phyloP scores from a whole-genome alignment of 768 basidiomycete genomes.

The Leucogyrophana mollusca region DNA sequence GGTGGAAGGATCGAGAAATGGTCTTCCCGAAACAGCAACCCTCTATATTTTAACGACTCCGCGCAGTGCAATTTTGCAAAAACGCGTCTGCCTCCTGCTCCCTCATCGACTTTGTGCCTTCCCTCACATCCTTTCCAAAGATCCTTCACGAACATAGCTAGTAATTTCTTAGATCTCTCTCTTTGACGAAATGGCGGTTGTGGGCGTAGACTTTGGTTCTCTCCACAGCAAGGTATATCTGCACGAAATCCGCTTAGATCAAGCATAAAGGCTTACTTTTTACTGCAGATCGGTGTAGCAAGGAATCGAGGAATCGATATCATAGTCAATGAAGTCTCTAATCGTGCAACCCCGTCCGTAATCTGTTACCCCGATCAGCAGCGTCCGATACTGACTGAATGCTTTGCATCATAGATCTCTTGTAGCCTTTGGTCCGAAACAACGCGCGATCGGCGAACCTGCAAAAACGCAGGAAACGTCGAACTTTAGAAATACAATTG shows the following conservation, averaged over 20 bases:
- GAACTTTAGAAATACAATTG: slow-evolving; percentile 97
- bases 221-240: slow-evolving; percentile 77
- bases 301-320: slow-evolving; percentile 97
- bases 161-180: neutral
- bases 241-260: slow-evolving; percentile 1
- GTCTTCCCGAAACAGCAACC: slow-evolving; percentile 20
- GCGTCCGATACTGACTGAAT: slow-evolving; percentile 6
- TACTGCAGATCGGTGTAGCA: slow-evolving; percentile 84
- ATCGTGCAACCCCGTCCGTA: slow-evolving; percentile 92
- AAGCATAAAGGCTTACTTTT: slow-evolving; percentile 1
- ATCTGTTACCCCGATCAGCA: neutral
- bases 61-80: slow-evolving; percentile 6
- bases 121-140: neutral
- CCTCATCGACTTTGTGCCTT: neutral
- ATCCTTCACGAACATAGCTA: neutral
- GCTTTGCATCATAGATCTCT: slow-evolving; percentile 62
- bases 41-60: slow-evolving; percentile 11
- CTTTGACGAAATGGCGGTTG: slow-evolving; percentile 72
- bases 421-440: slow-evolving; percentile 90
- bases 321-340: slow-evolving; percentile 96
- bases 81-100: slow-evolving; percentile 7
- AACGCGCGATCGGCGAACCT: slow-evolving; percentile 88
- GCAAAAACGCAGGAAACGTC: slow-evolving; percentile 98
- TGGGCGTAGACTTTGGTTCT: slow-evolving; percentile 92
- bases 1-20: slow-evolving; percentile 25